Evolutionary conservation across 495 filamentous ascomycete genomes (phyloP), one percentile per base, ranked within the genome.

Genomic region (Schizothecium vesticola): DNA sequence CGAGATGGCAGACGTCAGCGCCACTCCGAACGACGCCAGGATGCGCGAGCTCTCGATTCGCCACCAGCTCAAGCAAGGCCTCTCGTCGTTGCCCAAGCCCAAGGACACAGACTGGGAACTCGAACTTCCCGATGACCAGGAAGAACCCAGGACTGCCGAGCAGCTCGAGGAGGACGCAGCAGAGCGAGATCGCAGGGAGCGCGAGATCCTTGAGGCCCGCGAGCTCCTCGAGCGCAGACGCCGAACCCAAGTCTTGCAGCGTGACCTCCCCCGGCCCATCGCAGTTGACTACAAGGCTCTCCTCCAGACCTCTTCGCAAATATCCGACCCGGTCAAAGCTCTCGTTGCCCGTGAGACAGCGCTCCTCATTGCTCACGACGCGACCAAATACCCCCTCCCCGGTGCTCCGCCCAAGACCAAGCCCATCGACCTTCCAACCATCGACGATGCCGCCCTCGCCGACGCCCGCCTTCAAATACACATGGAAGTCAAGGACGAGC

Each of bases 31-130:
- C 31, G 95, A 99, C 62, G 82, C 91, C 57, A 90, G 87, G 74
- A 81, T 92, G 69, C 85, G 87, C 11, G 91, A 99, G 70, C 86
- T 89, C 29, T 87, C 89, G 25, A 78, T 88, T 66, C 89, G 87
- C 24, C 85, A 92, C 62, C 86, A 88, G 68, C 85, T 99, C 33
- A 86, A 86, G 69, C 82, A 86, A 59, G 87, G 89, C 71, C 86
- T 99, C 56, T 85, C 92, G n/a, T 84, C 90, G 3, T 85, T 99
- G 25, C 95, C 95, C 13, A 96, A 92, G 74, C 94, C 95, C 0
- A 97, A 94, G 74, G 91, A 95, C 69, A 89, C 87, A 0, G 93
- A 97, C 68, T 96, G 89, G 87, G 93, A 97, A 67, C 83, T 97
- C 29, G 96, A 97, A 77, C 83, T 96, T 33, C 95, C 95, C 0